Base-by-base conservation (phyloP, 495 filamentous ascomycete species). In the Parathielavia hyrcaniae region DNA sequence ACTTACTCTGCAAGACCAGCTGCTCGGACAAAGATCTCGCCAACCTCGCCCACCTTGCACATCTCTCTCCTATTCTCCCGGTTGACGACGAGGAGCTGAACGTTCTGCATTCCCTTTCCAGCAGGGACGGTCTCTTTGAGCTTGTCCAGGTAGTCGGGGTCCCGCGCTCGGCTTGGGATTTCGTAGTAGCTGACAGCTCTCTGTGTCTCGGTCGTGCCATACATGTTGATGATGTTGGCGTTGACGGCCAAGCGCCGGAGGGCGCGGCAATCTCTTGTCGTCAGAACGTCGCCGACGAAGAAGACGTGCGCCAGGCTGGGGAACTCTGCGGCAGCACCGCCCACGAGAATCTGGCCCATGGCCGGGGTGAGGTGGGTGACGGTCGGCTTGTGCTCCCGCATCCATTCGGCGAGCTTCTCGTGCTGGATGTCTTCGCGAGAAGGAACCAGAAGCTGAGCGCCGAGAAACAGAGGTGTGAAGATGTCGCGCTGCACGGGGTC, bases 301-400 rank as follows among this genome's bases (percentile, higher is more conserved):
- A 96, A 95, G 45, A 87, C 88, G 59, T 85, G 81, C 65, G 89
- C 82, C 11, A 98, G 80, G 20, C 79, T 73, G 11, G 89, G 85
- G 68, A 96, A 95, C 61, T 88, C 75, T 0, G 84, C 81, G 9
- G 79, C 85, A 8, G 90, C 88, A 61, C 89, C 90, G 39, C 92
- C 93, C 32, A 95, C 87, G 1, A 98, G 77, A 51, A 98, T 93
- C 66, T 97, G 91, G 50, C 92, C 92, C 91, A 97, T 90, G 39
- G 91, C 93, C 7, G 93, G 93, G 0, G 93, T 98, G 16, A 98
- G 76, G 67, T 97, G 93, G 5, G 91, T 92, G 36, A 93, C 85
- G 16, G 89, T 96, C 14, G 87, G 83, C 52, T 80, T 73, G 64
- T 91, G 81, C 53, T 88, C 81, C 47, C 77, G 78, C 85, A 97